Percentiles rank a stretch among this genome's conserved stretches.
Evolutionary conservation across 2,329 filamentous ascomycete genomes (phyloP).

Genomic region (Clonostachys rosea): DNA sequence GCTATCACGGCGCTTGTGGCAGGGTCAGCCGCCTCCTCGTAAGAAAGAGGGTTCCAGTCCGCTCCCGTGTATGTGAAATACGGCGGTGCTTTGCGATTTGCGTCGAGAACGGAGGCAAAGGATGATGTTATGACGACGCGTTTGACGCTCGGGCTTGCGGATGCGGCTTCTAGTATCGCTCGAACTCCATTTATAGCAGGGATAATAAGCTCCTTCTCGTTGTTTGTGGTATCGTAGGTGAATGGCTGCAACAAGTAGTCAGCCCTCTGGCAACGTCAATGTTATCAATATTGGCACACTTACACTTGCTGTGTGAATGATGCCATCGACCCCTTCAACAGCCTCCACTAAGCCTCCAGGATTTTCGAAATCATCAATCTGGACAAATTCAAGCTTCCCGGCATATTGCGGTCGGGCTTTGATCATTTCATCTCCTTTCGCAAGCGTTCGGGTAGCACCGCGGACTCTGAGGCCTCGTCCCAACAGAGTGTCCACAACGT

Average conservation of each 20-base stretch:
- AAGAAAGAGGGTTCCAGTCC: slow-evolving; percentile 54
- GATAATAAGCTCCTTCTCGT: slow-evolving; percentile 35
- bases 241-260: slow-evolving; percentile 23
- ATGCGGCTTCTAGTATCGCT: slow-evolving; percentile 28
- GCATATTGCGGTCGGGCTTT: slow-evolving; percentile 25
- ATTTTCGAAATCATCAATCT: slow-evolving; percentile 33
- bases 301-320: slow-evolving; percentile 40
- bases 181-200: slow-evolving; percentile 40
- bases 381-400: slow-evolving; percentile 30
- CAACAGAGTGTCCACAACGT: slow-evolving; percentile 23
- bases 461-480: slow-evolving; percentile 20
- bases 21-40: slow-evolving; percentile 37
- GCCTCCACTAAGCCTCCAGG: slow-evolving; percentile 26
- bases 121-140: slow-evolving; percentile 57
- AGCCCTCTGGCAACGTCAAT: no score
- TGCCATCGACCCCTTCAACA: slow-evolving; percentile 31
- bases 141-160: slow-evolving; percentile 11
- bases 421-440: slow-evolving; percentile 25
- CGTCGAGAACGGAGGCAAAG: slow-evolving; percentile 60
- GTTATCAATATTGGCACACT: slow-evolving; percentile 6
- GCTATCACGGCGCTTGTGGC: slow-evolving; percentile 29
- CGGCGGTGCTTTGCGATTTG: slow-evolving; percentile 36
- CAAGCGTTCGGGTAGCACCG: slow-evolving; percentile 17
- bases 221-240: slow-evolving; percentile 33
- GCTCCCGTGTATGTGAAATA: slow-evolving; percentile 46